Evolutionary conservation across 179 eudicot genomes (phyloP).

Genomic region (Vitellaria paradoxa): DNA sequence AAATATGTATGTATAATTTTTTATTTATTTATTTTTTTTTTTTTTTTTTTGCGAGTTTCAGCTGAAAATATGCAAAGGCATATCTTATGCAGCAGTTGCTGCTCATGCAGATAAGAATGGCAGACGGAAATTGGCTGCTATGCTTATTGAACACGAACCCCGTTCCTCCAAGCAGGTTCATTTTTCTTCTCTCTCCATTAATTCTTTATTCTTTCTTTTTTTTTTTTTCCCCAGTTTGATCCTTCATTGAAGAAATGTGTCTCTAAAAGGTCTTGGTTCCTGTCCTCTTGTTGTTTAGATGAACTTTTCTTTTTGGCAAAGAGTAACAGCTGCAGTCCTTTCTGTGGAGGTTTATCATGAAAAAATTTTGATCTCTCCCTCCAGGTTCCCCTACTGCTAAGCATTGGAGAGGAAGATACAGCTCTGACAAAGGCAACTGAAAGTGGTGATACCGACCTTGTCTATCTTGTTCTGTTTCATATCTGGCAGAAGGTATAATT

Average conservation of each 20-base stretch:
- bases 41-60: slow-evolving; percentile 28
- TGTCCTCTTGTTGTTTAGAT: slow-evolving; percentile 1
- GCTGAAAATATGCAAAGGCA: slow-evolving; percentile 89
- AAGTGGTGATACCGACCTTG: slow-evolving; percentile 98
- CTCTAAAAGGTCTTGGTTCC: background rate
- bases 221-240: background rate
- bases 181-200: background rate
- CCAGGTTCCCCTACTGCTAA: slow-evolving; percentile 89
- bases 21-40: too few species aligned
- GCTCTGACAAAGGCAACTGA: slow-evolving; percentile 89
- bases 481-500: slow-evolving; percentile 80
- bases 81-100: slow-evolving; percentile 97
- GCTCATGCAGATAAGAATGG: slow-evolving; percentile 95
- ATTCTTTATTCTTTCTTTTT: slow-evolving; percentile 12
- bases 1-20: too few species aligned
- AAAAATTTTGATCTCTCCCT: slow-evolving; percentile 3
- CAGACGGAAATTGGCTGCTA: slow-evolving; percentile 88
- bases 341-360: background rate
- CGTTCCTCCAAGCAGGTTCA: slow-evolving; percentile 89
- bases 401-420: slow-evolving; percentile 93
- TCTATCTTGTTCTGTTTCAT: slow-evolving; percentile 88
- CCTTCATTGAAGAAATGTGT: background rate
- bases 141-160: slow-evolving; percentile 94
- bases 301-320: background rate
- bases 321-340: background rate